Evolutionary conservation across 768 basidiomycete genomes (phyloP).

Genomic region (Udeniomyces megalosporus): DNA sequence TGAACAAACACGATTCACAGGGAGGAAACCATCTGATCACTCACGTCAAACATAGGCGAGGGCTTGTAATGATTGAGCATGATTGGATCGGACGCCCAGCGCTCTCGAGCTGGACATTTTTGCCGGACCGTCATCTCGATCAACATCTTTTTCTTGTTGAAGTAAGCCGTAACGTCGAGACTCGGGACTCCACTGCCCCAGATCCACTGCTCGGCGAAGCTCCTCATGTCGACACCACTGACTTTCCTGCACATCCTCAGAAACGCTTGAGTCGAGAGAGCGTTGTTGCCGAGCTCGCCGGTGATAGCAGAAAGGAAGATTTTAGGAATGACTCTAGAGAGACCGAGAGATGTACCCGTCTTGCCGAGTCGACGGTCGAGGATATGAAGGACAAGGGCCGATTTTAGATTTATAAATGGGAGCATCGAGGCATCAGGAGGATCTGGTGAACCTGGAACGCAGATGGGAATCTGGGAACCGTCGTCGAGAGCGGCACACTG

Average conservation of each 20-base stretch:
- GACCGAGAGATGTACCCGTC: conserved; percentile 81
- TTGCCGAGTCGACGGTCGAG: conserved; percentile 86
- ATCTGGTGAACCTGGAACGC: conserved; percentile 67
- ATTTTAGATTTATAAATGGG: conserved; percentile 85
- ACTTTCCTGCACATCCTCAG: conserved; percentile 83
- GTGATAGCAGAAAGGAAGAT: conserved; percentile 85
- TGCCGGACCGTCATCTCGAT: conserved; percentile 92
- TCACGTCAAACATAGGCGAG: conserved; percentile 73
- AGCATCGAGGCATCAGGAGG: conserved; percentile 65
- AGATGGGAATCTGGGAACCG: conserved; percentile 80
- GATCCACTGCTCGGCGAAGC: conserved; percentile 98
- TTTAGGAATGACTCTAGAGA: conserved; percentile 87
- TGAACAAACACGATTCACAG: not conserved
- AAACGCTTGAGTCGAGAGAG: conserved; percentile 76
- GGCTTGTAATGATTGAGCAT: conserved; percentile 45
- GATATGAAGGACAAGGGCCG: conserved; percentile 90
- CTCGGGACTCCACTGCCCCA: conserved; percentile 91
- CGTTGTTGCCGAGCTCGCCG: conserved; percentile 71
- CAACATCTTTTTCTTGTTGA: conserved; percentile 95
- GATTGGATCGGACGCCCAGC: conserved; percentile 51
- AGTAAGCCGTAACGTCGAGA: conserved; percentile 74
- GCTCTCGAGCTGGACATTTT: conserved; percentile 57
- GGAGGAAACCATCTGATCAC: conserved; percentile 17
- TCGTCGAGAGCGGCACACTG: conserved; percentile 74
- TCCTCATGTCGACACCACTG: conserved; percentile 62